Evolutionary conservation across 2,329 filamentous ascomycete species (phyloP), one percentile per base, ranked within the genome.

Genomic region (Hypoxylon sp.): DNA sequence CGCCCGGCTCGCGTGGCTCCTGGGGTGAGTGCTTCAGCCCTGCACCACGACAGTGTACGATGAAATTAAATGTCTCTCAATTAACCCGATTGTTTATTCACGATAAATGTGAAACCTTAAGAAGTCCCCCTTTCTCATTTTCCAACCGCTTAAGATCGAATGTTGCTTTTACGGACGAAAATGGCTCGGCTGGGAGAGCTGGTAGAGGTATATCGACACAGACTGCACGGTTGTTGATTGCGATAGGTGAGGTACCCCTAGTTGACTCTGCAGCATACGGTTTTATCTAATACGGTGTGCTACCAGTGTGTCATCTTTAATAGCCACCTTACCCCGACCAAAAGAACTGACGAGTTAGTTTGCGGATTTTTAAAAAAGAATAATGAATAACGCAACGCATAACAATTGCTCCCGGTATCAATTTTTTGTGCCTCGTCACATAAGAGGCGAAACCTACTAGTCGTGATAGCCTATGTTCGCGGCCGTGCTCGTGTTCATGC

Each of bases 1-100:
- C 20, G 61, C 65, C 65, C 61, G 61, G 61, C 65, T 68, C 61
- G 61, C 57, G 61, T 65, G 61, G 61, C 45, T 49, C 14, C 57
- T 16, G 50, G 57, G 61, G 54, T 58, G 38, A 52, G 14, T 45
- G 28, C 26, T 53, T 55, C 52, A 64, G 55, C 45, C 40, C 60
- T 60, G 51, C n/a, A 55, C 36, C 50, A 59, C 45, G 28, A 57
- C 49, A 40, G 40, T 45, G 30, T 42, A 30, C 18, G 26, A 22
- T 49, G 26, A 40, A 33, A 46, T 49, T 45, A 24, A n/a, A 51
- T 57, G 40, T 55, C 48, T 61, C 42, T 44, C 9, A 38, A 20
- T 32, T 20, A 50, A 38, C 22, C 22, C 12, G 14, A 46, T 57
- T 54, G n/a, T 26, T 50, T n/a, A 44, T 20, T 18, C 14, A 22